Evolutionary conservation across 306 rosid genomes (phyloP).

Genomic region (Glycine latifolia): DNA sequence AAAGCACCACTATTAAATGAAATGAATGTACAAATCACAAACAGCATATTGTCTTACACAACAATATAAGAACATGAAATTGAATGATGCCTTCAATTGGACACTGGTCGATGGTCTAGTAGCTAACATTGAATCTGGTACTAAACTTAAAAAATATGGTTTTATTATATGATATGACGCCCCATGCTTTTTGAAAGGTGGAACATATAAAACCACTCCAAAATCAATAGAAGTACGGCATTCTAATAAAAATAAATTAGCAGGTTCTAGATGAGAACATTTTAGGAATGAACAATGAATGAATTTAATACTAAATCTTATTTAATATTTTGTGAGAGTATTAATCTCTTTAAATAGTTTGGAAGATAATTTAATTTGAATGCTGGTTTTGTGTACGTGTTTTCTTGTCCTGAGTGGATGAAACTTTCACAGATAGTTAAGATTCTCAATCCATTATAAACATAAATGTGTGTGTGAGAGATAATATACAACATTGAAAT

Average conservation of each 20-base stretch:
- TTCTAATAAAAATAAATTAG: too few relatives aligned
- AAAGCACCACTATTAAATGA: not conserved
- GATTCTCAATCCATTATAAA: not conserved
- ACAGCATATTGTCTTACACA: too few relatives aligned
- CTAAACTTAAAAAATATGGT: not conserved
- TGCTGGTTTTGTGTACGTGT: not conserved
- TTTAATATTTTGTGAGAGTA: too few relatives aligned
- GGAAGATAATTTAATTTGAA: too few relatives aligned
- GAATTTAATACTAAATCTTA: too few relatives aligned
- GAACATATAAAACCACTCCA: not conserved
- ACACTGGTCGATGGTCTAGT: not conserved
- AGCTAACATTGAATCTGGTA: slow-evolving; percentile 10
- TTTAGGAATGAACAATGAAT: not conserved
- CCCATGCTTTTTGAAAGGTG: slow-evolving; percentile 1
- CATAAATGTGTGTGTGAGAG: too few relatives aligned
- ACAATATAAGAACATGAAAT: too few relatives aligned
- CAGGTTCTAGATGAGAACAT: not conserved
- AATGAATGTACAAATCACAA: too few relatives aligned
- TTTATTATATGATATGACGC: not conserved
- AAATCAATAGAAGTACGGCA: not conserved
- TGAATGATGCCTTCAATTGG: not conserved
- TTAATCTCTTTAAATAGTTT: too few relatives aligned
- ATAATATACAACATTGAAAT: too few relatives aligned
- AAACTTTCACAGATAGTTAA: not conserved
- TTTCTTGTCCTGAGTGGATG: not conserved